A percentile compares a stretch with the other conserved stretches of the same genome.
phyloP scores from a whole-genome alignment of 371 early-diverging fungal genomes.

The Apophysomyces variabilis region DNA sequence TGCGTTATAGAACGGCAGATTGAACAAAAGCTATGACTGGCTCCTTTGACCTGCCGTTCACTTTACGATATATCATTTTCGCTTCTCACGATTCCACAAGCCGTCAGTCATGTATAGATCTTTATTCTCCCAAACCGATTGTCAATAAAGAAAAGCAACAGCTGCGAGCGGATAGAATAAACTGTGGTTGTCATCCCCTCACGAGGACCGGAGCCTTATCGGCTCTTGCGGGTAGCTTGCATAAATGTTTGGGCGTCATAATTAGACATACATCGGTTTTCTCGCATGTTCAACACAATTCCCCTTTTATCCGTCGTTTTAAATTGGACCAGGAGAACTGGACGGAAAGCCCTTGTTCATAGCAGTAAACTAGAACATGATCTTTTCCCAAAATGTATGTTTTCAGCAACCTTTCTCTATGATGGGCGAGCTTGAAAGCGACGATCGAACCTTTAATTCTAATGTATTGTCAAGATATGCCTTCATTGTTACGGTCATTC shows the following conservation, averaged over 20 bases:
- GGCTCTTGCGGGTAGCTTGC: not conserved
- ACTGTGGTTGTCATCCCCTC: too few relatives aligned
- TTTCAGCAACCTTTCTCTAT: not conserved
- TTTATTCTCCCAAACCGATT: too few relatives aligned
- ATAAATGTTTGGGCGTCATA: constrained; percentile 1
- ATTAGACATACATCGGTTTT: not conserved
- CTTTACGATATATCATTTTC: too few relatives aligned
- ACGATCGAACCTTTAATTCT: not conserved
- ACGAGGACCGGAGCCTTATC: not conserved
- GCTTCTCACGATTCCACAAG: too few relatives aligned
- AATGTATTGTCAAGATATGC: not conserved
- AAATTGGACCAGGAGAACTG: not conserved
- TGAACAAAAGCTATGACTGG: too few relatives aligned
- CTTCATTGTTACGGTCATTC: constrained; percentile 11
- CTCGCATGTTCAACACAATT: not conserved
- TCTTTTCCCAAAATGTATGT: constrained; percentile 17
- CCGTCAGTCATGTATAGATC: too few relatives aligned
- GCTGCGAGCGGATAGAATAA: too few relatives aligned
- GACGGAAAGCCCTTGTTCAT: not conserved
- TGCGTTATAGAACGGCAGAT: too few relatives aligned
- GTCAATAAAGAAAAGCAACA: too few relatives aligned
- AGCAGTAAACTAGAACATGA: constrained; percentile 7
- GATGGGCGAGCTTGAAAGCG: not conserved
- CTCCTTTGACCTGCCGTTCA: too few relatives aligned
- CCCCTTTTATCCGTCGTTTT: not conserved